Base-by-base conservation (phyloP, 345 rosid species). In the Hibiscus tridactylites region DNA sequence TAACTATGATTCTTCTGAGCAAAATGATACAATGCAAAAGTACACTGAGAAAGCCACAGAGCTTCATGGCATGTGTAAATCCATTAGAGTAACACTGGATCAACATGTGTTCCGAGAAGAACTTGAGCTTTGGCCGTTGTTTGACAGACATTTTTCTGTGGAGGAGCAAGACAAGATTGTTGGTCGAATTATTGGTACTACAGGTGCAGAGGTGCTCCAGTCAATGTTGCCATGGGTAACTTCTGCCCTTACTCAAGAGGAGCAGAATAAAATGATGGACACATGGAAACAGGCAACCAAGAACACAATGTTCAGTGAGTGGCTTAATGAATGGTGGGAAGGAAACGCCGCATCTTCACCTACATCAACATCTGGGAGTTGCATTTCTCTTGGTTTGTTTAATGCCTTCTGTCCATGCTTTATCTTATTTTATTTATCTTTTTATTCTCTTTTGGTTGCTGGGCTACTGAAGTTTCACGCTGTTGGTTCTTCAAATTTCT, bases 151-250 rank as follows among this genome's bases (percentile, higher is more conserved):
- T 79, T 86, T 86, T 75, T 79, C 90, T 57, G 87, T 86, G 39
- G 90, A 86, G 68, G 87, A 86, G 52, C 90, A 86, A 73, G 87
- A 86, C 66, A 86, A 80, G 69, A 71, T 86, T 71, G 88, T 86
- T 79, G 90, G 90, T 67, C 85, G 75, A 61, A 86, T 86, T 67
- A 86, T 86, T 74, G 90, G 90, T 63, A 79, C 86, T 57, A 86
- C 90, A 10, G 90, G 90, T 46, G 90, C 90, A 35, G 90, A 86
- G 77, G 90, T 86, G 72, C 88, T 86, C 47, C 90, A 86, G 57
- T 86, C 90, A 29, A 86, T 86, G 90, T 50, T 86, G 72, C 90
- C 90, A 28, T 86, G 90, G 90, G 90, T 84, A 53, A 86, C 90
- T 46, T 80, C 86, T 79, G 90, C 83, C 68, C 86, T 86, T 57